A percentile compares a stretch with the other conserved stretches of the same genome.
These are phyloP conservation scores for Boletus rex-veris DNA, from an alignment of 768 basidiomycete species.

Conservation along the genomic window DNA sequence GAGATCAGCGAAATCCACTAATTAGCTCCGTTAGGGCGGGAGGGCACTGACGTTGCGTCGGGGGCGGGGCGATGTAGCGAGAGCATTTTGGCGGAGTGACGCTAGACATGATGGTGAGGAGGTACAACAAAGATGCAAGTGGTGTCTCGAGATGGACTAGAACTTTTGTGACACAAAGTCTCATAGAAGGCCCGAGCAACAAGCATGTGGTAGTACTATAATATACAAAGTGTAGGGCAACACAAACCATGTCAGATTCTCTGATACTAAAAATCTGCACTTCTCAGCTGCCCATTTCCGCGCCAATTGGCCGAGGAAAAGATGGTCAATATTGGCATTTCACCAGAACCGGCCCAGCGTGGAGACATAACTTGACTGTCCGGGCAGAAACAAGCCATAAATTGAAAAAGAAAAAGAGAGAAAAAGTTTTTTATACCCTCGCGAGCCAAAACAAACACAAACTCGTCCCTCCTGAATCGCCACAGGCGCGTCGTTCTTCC, in stretches of 20 bases:
- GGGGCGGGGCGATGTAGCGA: too few relatives aligned
- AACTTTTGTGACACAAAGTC: too few relatives aligned
- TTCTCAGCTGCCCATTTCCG: slow-evolving; percentile 48
- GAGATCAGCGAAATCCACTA: too few relatives aligned
- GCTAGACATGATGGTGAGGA: too few relatives aligned
- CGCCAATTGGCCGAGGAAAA: slow-evolving; percentile 53
- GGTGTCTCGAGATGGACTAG: too few relatives aligned
- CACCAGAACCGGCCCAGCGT: slow-evolving; percentile 82
- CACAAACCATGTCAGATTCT: slow-evolving; percentile 35
- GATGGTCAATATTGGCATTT: slow-evolving; percentile 58
- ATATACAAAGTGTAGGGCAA: slow-evolving; percentile 28
- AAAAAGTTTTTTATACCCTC: slow-evolving; percentile 22
- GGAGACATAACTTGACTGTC: slow-evolving; percentile 53
- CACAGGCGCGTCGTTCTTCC: slow-evolving; percentile 8
- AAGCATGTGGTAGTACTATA: too few relatives aligned
- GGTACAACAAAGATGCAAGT: too few relatives aligned
- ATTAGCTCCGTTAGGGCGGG: too few relatives aligned
- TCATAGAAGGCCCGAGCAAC: too few relatives aligned
- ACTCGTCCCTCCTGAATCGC: slow-evolving; percentile 10
- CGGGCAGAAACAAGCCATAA: slow-evolving; percentile 73
- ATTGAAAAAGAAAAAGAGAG: background rate
- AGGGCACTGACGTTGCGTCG: too few relatives aligned
- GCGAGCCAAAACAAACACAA: slow-evolving; percentile 29
- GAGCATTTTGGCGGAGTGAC: too few relatives aligned
- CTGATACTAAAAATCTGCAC: slow-evolving; percentile 31